Percentiles rank a stretch among this genome's conserved stretches.
phyloP scores from a whole-genome alignment of 345 rosid species.

The Tarenaya hassleriana region DNA sequence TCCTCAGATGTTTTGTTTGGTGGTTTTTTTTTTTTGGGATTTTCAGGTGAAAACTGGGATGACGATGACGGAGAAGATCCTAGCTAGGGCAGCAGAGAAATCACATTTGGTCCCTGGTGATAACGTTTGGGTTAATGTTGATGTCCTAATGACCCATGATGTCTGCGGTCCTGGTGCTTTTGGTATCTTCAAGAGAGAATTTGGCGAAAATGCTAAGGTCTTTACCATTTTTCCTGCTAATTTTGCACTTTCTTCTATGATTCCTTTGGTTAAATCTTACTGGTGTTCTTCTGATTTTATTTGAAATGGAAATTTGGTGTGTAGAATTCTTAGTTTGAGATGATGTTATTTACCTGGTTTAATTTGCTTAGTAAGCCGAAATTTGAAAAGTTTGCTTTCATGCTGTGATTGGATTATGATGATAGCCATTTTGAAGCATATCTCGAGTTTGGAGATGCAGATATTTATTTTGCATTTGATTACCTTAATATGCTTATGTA shows the following conservation, averaged over 20 bases:
- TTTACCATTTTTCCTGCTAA: background rate
- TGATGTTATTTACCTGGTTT: background rate
- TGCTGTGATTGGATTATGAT: too few species aligned
- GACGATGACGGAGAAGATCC: slow-evolving; percentile 97
- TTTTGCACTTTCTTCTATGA: background rate
- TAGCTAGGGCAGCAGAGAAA: slow-evolving; percentile 78
- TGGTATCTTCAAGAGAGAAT: slow-evolving; percentile 87
- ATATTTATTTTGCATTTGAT: background rate
- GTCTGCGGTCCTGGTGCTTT: slow-evolving; percentile 94
- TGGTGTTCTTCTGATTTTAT: background rate
- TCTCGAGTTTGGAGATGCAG: background rate
- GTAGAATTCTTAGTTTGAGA: background rate
- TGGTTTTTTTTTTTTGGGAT: background rate
- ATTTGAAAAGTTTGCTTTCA: too few species aligned
- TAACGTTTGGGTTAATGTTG: slow-evolving; percentile 89
- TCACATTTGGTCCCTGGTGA: slow-evolving; percentile 75
- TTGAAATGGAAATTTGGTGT: background rate
- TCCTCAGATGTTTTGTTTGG: background rate
- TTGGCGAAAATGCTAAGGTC: slow-evolving; percentile 87
- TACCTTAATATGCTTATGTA: background rate
- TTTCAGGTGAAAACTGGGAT: slow-evolving; percentile 79
- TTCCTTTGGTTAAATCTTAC: background rate
- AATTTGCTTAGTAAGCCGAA: too few species aligned
- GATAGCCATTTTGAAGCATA: too few species aligned
- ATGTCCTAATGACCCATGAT: slow-evolving; percentile 94